Evolutionary conservation across 1,284 basidiomycete genomes (phyloP), one percentile per base, ranked within the genome.

Genomic region (Cutaneotrichosporon arboriforme): DNA sequence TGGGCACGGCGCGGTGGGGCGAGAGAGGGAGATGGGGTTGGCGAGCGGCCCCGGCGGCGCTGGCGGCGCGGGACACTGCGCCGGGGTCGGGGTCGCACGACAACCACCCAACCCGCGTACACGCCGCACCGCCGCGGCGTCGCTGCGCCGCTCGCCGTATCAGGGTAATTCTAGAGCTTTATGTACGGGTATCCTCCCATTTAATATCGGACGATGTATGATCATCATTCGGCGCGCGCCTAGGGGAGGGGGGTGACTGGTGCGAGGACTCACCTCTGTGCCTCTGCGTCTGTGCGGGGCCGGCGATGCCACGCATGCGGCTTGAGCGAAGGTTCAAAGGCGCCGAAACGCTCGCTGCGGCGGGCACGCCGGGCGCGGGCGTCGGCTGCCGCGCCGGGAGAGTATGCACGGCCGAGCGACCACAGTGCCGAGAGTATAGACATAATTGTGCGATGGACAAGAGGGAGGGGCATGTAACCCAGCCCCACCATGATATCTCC

Each of bases 221-320:
- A 35, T 41, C 40, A 23, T n/a, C 18, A 20, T 20, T 8, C 22
- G 38, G 15, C 42, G 36, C 31, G 26, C 8, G n/a, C n/a, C n/a
- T n/a, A 18, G 38, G 35, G 42, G 34, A 49, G 36, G 42, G 36
- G 40, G 41, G 47, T 26, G 46, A 46, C 47, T 49, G 47, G 49
- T 26, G 40, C n/a, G n/a, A n/a, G n/a, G n/a, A n/a, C 72, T 69
- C 58, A 73, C 73, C 51, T 49, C 55, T 75, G 73, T 8, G 73
- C 73, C 43, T 75, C 70, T 7, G 52, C 51, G 49, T 75, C 70
- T 23, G 62, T 72, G 14, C 53, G 36, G 7, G 73, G 73, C 3
- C 61, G 46, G 4, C 55, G 50, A 3, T 69, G 46, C 42, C 64
- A 60, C 37, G 64, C 59, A 15, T 69, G 66, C 10, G 70, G 67